These are phyloP conservation scores for Penicillium sp. DNA, from an alignment of 2,329 filamentous ascomycete species.

Conservation along the genomic window DNA sequence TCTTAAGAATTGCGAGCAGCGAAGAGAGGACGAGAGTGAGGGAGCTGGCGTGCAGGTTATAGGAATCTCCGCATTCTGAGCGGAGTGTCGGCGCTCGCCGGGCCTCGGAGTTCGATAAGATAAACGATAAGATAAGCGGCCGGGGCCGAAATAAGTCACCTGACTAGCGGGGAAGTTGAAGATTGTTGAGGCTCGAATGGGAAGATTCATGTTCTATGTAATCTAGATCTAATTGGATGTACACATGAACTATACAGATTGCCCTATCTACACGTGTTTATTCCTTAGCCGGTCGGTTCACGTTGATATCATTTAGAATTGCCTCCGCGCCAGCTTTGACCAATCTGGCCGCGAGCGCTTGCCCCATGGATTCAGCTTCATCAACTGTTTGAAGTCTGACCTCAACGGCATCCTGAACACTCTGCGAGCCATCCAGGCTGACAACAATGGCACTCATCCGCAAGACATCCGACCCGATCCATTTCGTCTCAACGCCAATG, in stretches of 20 bases:
- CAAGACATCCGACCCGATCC: neutral
- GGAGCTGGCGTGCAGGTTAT: neutral
- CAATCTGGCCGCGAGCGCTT: neutral
- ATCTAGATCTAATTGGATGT: neutral
- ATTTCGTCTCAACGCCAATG: conserved; percentile 21
- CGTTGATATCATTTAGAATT: neutral
- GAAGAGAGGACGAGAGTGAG: neutral
- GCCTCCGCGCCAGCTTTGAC: neutral
- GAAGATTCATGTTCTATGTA: neutral
- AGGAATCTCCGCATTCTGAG: conserved; percentile 1
- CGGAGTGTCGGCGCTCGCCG: conserved; percentile 15
- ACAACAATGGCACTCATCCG: neutral
- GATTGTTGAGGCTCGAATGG: neutral
- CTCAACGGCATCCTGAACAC: neutral
- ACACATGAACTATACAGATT: neutral
- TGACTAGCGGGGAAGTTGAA: neutral
- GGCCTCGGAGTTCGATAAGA: conserved; percentile 9
- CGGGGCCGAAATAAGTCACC: conserved; percentile 7
- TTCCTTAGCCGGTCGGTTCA: neutral
- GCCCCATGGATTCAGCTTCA: neutral
- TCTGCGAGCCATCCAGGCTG: neutral
- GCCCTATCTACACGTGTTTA: neutral
- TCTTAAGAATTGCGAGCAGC: neutral
- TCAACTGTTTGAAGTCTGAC: neutral
- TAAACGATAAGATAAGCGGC: conserved; percentile 12